Evolutionary conservation across 2,329 filamentous ascomycete species (phyloP).

Genomic region (Colletotrichum trifolii): DNA sequence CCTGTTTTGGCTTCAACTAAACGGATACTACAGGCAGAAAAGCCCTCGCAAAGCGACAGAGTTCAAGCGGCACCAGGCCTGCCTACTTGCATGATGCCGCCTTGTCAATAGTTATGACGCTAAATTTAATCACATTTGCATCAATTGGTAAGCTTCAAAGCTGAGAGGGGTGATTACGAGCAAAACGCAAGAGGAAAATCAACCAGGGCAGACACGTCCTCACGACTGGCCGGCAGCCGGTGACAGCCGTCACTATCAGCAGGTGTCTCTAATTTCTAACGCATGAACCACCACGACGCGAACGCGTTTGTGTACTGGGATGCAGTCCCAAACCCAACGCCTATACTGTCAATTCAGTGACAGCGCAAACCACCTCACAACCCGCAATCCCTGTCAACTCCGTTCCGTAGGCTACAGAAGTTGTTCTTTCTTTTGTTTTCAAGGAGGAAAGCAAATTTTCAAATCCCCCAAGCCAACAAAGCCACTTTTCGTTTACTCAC

Average conservation of each 20-base stretch:
- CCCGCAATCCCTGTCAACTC: slow-evolving; percentile 14
- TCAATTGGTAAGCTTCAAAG: too few species aligned
- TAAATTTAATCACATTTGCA: too few species aligned
- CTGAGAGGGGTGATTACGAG: too few species aligned
- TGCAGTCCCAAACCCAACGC: slow-evolving; percentile 15
- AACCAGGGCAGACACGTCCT: not conserved
- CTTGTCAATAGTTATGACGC: too few species aligned
- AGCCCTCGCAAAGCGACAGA: too few species aligned
- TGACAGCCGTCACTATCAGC: not conserved
- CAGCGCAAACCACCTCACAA: slow-evolving; percentile 6
- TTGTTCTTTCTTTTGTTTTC: not conserved
- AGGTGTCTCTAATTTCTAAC: slow-evolving; percentile 25
- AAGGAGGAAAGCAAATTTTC: not conserved
- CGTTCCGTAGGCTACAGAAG: slow-evolving; percentile 14
- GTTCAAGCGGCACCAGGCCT: too few species aligned
- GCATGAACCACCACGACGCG: slow-evolving; percentile 36
- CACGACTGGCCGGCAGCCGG: not conserved
- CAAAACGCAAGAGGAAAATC: too few species aligned
- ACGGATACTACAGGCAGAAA: too few species aligned
- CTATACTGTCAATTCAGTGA: slow-evolving; percentile 20
- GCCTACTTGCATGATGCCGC: too few species aligned
- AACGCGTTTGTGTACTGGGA: slow-evolving; percentile 15
- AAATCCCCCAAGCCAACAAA: not conserved
- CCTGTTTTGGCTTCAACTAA: too few species aligned
- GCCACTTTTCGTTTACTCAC: not conserved